phyloP scores from a whole-genome alignment of 1,284 basidiomycete species.

The Ustilago vetiveriae region DNA sequence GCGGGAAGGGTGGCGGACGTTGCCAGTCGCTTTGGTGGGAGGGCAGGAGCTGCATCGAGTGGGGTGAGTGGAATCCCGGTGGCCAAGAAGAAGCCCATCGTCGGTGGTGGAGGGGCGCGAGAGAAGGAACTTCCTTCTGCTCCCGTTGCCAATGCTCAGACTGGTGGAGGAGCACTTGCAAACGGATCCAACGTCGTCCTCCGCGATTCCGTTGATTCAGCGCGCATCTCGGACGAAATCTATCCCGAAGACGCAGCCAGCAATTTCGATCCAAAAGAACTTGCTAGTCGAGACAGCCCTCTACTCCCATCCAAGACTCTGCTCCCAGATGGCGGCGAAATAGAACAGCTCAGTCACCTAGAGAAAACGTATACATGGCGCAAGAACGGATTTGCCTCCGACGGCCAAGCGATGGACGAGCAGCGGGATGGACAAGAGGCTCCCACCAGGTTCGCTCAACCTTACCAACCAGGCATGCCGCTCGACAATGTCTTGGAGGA shows the following conservation, averaged over 20 bases:
- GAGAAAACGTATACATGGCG: neutral
- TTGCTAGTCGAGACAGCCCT: conserved; percentile 7
- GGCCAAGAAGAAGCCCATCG: neutral
- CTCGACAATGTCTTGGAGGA: conserved; percentile 60
- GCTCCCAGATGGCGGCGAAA: neutral
- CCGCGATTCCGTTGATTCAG: conserved; percentile 6
- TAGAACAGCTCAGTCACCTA: conserved; percentile 4
- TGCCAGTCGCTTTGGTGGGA: conserved; percentile 48
- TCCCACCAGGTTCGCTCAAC: conserved; percentile 31
- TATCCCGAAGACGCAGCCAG: conserved; percentile 59
- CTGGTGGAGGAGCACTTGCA: too few relatives aligned
- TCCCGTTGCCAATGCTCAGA: neutral
- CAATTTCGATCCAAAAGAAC: conserved; percentile 32
- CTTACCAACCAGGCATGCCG: conserved; percentile 61
- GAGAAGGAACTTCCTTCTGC: conserved; percentile 1
- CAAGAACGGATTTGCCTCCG: neutral
- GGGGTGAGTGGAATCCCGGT: neutral
- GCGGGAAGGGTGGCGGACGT: conserved; percentile 55
- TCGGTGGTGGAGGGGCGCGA: conserved; percentile 7
- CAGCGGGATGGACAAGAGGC: conserved; percentile 23
- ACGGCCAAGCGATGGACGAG: neutral
- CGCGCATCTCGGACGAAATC: conserved; percentile 45
- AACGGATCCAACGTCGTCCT: neutral
- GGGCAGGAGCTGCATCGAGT: neutral
- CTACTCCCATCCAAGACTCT: neutral